phyloP scores from a whole-genome alignment of 257 asterid species.

The Jacaranda copaia region DNA sequence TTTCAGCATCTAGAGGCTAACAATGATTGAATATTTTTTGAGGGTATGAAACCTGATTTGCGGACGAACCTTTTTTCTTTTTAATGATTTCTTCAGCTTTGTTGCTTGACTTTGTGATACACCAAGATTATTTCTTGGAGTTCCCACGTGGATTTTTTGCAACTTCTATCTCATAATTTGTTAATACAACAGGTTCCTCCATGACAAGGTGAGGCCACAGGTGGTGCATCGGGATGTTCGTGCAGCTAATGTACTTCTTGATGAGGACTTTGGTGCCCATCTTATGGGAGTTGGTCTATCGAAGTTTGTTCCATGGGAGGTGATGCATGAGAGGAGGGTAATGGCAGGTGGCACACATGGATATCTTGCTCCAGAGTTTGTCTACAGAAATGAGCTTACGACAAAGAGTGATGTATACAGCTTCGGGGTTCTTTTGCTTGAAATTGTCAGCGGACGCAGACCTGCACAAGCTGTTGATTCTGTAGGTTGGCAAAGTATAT shows the following conservation, averaged over 20 bases:
- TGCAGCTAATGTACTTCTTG: slow-evolving; percentile 92
- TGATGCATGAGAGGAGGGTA: slow-evolving; percentile 94
- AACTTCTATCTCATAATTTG: slow-evolving; percentile 17
- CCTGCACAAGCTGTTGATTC: slow-evolving; percentile 98
- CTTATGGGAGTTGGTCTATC: slow-evolving; percentile 98
- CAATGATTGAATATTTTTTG: too few species aligned
- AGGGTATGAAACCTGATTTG: too few species aligned
- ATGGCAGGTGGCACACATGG: slow-evolving; percentile 99
- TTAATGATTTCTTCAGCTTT: not conserved
- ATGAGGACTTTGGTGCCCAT: slow-evolving; percentile 94
- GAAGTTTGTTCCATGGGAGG: slow-evolving; percentile 96
- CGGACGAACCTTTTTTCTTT: too few species aligned
- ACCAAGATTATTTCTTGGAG: not conserved
- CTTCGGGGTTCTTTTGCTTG: slow-evolving; percentile 95
- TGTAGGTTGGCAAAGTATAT: slow-evolving; percentile 96
- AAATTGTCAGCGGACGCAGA: slow-evolving; percentile 87
- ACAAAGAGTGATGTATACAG: slow-evolving; percentile 99
- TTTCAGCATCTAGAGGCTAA: too few species aligned
- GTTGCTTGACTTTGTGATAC: not conserved
- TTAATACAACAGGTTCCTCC: slow-evolving; percentile 72
- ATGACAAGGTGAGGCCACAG: slow-evolving; percentile 98
- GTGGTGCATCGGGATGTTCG: slow-evolving; percentile 96
- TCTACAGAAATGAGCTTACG: slow-evolving; percentile 91
- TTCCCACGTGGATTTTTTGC: not conserved
- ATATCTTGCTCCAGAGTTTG: slow-evolving; percentile 97